Evolutionary conservation across 768 basidiomycete species (phyloP).

Genomic region (Hypholoma sublateritium): DNA sequence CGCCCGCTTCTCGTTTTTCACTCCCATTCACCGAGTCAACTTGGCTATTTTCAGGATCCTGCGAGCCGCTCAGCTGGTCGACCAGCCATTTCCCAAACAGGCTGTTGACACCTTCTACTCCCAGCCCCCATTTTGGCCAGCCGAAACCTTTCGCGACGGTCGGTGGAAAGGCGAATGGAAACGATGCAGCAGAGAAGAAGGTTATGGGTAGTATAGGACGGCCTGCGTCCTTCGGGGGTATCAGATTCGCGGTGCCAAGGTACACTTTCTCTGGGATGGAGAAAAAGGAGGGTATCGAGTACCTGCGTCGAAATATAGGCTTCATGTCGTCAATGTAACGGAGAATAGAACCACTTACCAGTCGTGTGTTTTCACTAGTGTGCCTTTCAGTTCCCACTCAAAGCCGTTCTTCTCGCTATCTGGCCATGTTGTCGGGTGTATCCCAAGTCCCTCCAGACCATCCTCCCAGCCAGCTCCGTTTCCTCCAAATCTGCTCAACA

Average conservation of each 20-base stretch:
- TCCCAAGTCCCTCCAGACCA: slow-evolving; percentile 71
- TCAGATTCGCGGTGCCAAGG: slow-evolving; percentile 53
- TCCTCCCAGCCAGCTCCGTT: slow-evolving; percentile 69
- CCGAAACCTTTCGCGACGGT: slow-evolving; percentile 81
- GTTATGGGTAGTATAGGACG: slow-evolving; percentile 64
- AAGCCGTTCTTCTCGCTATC: slow-evolving; percentile 75
- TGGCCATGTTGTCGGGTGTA: slow-evolving; percentile 88
- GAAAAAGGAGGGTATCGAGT: slow-evolving; percentile 75
- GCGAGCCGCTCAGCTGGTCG: slow-evolving; percentile 38
- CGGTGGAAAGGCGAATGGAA: slow-evolving; percentile 80
- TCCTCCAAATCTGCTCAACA: slow-evolving; percentile 86
- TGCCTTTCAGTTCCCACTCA: slow-evolving; percentile 72
- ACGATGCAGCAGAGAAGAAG: slow-evolving; percentile 77
- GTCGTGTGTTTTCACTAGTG: slow-evolving; percentile 76
- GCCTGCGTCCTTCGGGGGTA: slow-evolving; percentile 23
- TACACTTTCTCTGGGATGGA: slow-evolving; percentile 81
- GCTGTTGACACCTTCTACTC: slow-evolving; percentile 85
- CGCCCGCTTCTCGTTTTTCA: slow-evolving; percentile 2
- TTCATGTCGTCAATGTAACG: background rate
- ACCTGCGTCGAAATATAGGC: slow-evolving; percentile 47
- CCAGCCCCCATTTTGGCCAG: slow-evolving; percentile 73
- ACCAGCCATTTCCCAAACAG: slow-evolving; percentile 74
- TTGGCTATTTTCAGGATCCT: slow-evolving; percentile 1
- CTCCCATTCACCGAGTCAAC: slow-evolving; percentile 6
- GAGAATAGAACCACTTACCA: slow-evolving; percentile 50